phyloP scores from a whole-genome alignment of 1,284 basidiomycete species.

The Mycosarcoma maydis region DNA sequence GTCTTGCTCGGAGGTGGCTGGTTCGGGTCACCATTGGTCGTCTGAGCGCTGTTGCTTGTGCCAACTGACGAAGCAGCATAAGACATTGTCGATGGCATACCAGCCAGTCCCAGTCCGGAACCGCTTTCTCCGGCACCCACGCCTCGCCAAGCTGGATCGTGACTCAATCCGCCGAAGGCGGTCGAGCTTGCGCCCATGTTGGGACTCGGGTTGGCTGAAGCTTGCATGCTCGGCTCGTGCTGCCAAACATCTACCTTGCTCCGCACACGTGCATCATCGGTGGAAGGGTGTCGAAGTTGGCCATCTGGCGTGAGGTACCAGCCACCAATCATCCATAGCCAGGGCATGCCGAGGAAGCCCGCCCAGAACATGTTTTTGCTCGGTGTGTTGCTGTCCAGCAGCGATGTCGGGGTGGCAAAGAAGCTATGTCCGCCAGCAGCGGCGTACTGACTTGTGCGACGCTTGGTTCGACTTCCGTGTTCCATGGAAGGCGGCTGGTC shows the following conservation, averaged over 20 bases:
- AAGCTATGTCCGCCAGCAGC: slow-evolving; percentile 4
- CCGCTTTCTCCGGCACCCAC: slow-evolving; percentile 4
- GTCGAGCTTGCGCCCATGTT: slow-evolving; percentile 15
- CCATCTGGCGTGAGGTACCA: slow-evolving; percentile 51
- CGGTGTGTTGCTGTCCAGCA: slow-evolving; percentile 37
- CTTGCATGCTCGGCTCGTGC: slow-evolving; percentile 48
- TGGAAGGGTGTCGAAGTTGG: slow-evolving; percentile 21
- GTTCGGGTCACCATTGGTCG: slow-evolving; percentile 33
- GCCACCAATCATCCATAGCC: slow-evolving; percentile 61
- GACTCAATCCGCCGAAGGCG: slow-evolving; percentile 5
- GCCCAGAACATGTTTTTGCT: slow-evolving; percentile 57
- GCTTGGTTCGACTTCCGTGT: slow-evolving; percentile 14
- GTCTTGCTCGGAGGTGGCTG: slow-evolving; percentile 19
- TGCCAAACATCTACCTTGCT: slow-evolving; percentile 44
- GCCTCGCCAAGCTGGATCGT: slow-evolving; percentile 8
- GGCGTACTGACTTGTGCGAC: slow-evolving; percentile 2
- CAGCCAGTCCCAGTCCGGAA: slow-evolving; percentile 14
- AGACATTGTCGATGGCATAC: slow-evolving; percentile 18
- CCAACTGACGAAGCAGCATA: slow-evolving; percentile 30
- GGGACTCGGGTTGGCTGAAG: slow-evolving; percentile 11
- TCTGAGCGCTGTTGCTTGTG: slow-evolving; percentile 20
- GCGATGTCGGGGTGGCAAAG: slow-evolving; percentile 18
- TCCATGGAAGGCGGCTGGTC: slow-evolving; percentile 5
- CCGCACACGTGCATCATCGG: slow-evolving; percentile 13
- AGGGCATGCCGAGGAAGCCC: slow-evolving; percentile 60